These are phyloP conservation scores for Colletotrichum magnum DNA, from an alignment of 2,329 filamentous ascomycete species.

Conservation along the genomic window DNA sequence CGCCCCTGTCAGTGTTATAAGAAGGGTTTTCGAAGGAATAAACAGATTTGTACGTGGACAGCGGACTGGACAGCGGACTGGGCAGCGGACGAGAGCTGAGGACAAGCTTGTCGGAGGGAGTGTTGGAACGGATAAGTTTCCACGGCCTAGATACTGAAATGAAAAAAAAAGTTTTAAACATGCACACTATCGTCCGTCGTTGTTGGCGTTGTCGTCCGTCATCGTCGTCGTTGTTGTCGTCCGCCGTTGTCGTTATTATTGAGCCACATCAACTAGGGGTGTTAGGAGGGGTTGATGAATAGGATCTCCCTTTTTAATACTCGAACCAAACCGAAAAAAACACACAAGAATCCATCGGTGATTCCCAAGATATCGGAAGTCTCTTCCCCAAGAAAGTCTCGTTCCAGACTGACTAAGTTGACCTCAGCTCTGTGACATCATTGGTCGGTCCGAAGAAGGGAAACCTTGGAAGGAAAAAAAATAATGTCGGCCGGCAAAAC, in stretches of 20 bases:
- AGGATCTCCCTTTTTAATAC: too few species aligned
- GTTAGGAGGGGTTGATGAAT: too few species aligned
- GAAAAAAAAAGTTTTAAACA: not conserved
- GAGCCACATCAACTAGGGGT: too few species aligned
- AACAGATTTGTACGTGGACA: conserved; percentile 17
- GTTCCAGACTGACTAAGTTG: conserved; percentile 6
- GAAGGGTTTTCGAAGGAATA: not conserved
- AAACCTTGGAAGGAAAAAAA: not conserved
- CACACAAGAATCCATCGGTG: too few species aligned
- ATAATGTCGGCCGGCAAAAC: conserved; percentile 23
- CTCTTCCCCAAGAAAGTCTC: too few species aligned
- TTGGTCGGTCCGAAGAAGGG: conserved; percentile 25
- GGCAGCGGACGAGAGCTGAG: conserved; percentile 10
- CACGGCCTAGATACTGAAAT: conserved; percentile 25
- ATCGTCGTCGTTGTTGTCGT: too few species aligned
- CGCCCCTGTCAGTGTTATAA: conserved; percentile 8
- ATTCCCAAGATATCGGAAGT: too few species aligned
- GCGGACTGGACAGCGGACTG: not conserved
- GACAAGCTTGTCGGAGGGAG: not conserved
- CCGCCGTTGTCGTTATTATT: too few species aligned
- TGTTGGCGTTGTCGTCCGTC: too few species aligned
- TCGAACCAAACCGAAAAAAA: too few species aligned
- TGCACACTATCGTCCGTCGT: too few species aligned
- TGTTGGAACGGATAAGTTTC: conserved; percentile 3
- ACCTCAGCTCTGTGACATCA: conserved; percentile 21